Evolutionary conservation across 306 rosid genomes (phyloP).

Genomic region (Cucurbita ficifolia): DNA sequence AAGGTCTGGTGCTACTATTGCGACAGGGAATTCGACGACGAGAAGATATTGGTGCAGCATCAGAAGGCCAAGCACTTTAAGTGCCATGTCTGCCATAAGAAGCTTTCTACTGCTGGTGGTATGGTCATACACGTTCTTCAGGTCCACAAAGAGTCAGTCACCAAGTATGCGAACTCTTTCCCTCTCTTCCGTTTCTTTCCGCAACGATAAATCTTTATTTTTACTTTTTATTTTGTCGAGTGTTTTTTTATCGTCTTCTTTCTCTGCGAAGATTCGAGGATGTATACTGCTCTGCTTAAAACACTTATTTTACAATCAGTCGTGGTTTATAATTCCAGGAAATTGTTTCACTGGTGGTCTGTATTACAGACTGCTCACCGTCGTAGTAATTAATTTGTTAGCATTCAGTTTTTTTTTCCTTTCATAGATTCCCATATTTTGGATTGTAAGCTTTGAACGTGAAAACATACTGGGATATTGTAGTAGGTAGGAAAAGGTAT

Average conservation of each 20-base stretch:
- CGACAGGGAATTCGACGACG: constrained; percentile 95
- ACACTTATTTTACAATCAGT: neutral
- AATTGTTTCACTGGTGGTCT: neutral
- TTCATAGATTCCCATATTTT: neutral
- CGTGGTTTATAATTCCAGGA: neutral
- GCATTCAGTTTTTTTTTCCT: neutral
- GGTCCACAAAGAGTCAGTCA: constrained; percentile 94
- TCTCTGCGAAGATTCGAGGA: neutral
- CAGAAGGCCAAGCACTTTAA: constrained; percentile 98
- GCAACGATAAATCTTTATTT: neutral
- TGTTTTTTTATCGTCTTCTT: neutral
- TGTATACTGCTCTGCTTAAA: neutral
- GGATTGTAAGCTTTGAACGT: neutral
- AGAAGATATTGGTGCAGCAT: constrained; percentile 95
- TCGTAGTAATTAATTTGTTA: neutral
- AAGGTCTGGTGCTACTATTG: constrained; percentile 99
- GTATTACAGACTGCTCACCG: neutral
- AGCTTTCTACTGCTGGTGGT: constrained; percentile 97
- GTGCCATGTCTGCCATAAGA: constrained; percentile 96
- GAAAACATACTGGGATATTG: neutral
- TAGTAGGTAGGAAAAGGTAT: neutral
- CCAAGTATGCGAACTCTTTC: constrained; percentile 31
- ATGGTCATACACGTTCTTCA: constrained; percentile 98
- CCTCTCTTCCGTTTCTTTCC: neutral
- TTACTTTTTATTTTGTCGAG: neutral